Base-by-base conservation (phyloP, 768 basidiomycete genomes). In the Chalciporus pseudorubinellus region DNA sequence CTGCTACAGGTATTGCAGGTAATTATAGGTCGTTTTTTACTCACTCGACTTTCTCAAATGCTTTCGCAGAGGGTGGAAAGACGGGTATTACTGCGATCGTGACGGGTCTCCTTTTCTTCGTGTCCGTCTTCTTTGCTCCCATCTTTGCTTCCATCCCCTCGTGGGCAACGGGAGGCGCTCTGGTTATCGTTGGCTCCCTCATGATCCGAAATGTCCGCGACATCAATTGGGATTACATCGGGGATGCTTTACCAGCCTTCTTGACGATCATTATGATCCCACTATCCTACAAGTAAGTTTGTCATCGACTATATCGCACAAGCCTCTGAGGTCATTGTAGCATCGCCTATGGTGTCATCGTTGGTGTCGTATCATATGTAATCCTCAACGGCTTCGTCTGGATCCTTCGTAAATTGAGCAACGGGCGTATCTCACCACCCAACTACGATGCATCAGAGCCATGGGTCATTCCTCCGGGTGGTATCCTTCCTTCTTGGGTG, bases 271-370 rank as follows among this genome's bases (percentile, higher is more conserved):
- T 93, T 44, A 78, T 89, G 47, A 92, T 92, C 52, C 88, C 88
- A 10, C 69, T 89, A 18, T 81, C 85, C 13, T 87, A 82, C 77
- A 90, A 90, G 86, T 87, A 51, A 56, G 79, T 69, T 11, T 46
- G 19, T 41, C 9, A 4, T 41, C n/a, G 8, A 41, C 28, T 38
- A 13, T 21, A 14, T 41, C 21, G 2, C 31, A 42, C 6, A 14
- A 36, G 22, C 22, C 22, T 40, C 39, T 45, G 33, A 64, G 13
- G 41, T 36, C 18, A 10, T 40, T 52, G 55, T 58, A 91, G 87
- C 75, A 92, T 93, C 62, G 89, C 91, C 36, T 92, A 93, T 62
- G 91, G 91, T 58, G 86, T 93, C 65, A 92, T 94, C 56, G 83
- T 87, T 0, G 92, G 91, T 31, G 74, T 94, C 46, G 44, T 77